phyloP scores from a whole-genome alignment of 768 basidiomycete genomes.

The Leccinum longicurvipes region DNA sequence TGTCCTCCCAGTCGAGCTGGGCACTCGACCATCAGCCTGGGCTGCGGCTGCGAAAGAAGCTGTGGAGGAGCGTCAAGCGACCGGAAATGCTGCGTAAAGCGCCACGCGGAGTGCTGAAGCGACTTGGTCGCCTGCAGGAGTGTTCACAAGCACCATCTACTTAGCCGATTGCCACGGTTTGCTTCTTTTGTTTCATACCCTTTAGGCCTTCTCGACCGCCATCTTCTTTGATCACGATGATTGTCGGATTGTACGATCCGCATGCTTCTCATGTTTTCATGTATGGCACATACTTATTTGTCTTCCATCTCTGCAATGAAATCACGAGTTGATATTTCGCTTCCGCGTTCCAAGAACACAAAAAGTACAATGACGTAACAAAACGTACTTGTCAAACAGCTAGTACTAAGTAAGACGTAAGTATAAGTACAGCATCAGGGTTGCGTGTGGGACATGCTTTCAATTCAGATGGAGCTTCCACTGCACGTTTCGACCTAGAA shows the following conservation, averaged over 20 bases:
- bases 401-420: too few relatives aligned
- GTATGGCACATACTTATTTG: neutral
- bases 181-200: neutral
- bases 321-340: neutral
- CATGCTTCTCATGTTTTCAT: neutral
- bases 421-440: neutral
- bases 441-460: neutral
- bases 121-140: neutral
- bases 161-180: neutral
- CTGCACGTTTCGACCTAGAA: neutral
- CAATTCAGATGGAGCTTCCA: neutral
- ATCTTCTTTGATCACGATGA: neutral
- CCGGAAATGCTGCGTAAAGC: neutral
- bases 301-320: neutral
- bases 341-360: neutral
- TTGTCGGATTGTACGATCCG: neutral
- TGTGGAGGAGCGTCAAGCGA: neutral
- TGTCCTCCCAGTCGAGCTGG: too few relatives aligned
- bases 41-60: neutral
- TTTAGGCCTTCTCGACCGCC: neutral
- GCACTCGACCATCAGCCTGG: slow-evolving; percentile 24
- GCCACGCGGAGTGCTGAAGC: neutral
- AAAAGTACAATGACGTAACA: neutral
- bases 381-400: neutral
- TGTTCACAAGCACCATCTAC: too few relatives aligned